phyloP scores from a whole-genome alignment of 306 rosid genomes.

The Begonia loranthoides region DNA sequence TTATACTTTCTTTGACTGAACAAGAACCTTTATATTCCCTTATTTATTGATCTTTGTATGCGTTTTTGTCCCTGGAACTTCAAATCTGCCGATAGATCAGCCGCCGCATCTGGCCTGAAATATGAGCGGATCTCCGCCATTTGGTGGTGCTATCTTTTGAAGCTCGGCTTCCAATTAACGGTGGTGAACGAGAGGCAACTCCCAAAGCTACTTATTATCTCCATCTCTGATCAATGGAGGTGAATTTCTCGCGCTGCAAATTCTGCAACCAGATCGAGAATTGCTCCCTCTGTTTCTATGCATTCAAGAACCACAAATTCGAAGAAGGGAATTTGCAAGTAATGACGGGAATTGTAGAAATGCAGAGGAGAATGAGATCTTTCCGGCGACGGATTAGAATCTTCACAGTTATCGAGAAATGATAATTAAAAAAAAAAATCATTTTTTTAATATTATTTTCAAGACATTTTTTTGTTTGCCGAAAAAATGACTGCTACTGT shows the following conservation, averaged over 20 bases:
- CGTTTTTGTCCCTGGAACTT: constrained; percentile 81
- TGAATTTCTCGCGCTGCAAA: constrained; percentile 70
- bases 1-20: neutral
- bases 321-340: constrained; percentile 52
- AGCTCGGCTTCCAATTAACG: constrained; percentile 90
- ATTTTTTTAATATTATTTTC: too few species aligned
- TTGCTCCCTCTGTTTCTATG: constrained; percentile 14
- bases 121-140: constrained; percentile 79
- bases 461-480: too few species aligned
- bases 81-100: constrained; percentile 90
- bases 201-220: constrained; percentile 66
- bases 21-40: constrained; percentile 11
- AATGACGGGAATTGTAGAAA: too few species aligned
- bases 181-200: constrained; percentile 78
- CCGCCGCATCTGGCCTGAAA: constrained; percentile 93
- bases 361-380: too few species aligned
- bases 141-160: constrained; percentile 86
- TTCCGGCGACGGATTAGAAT: too few species aligned
- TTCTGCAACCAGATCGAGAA: constrained; percentile 38
- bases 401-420: too few species aligned
- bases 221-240: constrained; percentile 27
- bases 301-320: constrained; percentile 25
- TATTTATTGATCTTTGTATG: constrained; percentile 78
- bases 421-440: too few species aligned
- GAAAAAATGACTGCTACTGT: constrained; percentile 35